Conservation (phyloP, 805 yeast genomes). For the Nakazawaea anatomiae region DNA sequence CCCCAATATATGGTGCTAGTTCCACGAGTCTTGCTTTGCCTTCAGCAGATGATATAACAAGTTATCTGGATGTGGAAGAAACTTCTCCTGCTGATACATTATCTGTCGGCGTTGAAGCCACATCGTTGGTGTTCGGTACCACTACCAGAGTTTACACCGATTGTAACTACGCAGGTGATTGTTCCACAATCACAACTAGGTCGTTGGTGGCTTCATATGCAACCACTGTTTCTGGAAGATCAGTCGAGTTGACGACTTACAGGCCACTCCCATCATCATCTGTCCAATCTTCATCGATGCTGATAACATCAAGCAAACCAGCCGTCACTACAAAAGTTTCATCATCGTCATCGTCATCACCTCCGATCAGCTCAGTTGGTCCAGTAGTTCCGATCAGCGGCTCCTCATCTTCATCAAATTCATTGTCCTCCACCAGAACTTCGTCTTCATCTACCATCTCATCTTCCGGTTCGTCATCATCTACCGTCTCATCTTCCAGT, state of each 20-base stretch:
- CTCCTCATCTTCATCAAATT: neutral
- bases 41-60: constrained; percentile 1
- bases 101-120: constrained; percentile 4
- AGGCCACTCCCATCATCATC: constrained; percentile 9
- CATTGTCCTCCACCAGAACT: neutral
- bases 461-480: neutral
- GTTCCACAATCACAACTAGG: constrained; percentile 18
- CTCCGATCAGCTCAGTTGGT: neutral
- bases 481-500: constrained; percentile 7
- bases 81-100: neutral
- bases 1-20: neutral
- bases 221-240: constrained; percentile 15
- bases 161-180: constrained; percentile 9
- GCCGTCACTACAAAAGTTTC: neutral
- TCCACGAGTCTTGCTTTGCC: neutral
- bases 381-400: neutral
- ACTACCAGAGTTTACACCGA: constrained; percentile 8
- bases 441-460: neutral
- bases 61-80: constrained; percentile 1
- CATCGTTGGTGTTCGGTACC: constrained; percentile 4
- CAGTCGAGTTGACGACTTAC: constrained; percentile 17
- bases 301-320: neutral
- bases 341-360: neutral
- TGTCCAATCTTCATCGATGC: neutral
- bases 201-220: constrained; percentile 21